Percentiles rank a stretch among this genome's conserved stretches.
Evolutionary conservation across 768 basidiomycete genomes (phyloP).

Genomic region (Rhodotorula graminis): DNA sequence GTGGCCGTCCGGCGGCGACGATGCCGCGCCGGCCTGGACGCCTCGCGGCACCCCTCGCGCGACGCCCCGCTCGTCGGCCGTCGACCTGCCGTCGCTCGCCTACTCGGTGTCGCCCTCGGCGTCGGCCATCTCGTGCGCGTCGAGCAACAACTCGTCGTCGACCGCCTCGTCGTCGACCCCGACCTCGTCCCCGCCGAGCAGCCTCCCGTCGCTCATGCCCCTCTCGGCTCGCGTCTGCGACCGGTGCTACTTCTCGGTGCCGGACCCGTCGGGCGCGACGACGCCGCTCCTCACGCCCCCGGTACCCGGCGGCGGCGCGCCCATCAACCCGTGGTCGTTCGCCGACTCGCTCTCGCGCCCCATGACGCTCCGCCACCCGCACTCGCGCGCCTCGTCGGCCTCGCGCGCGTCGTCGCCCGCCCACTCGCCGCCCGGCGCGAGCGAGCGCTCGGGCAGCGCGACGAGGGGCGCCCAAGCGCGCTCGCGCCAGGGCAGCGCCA

Average conservation of each 20-base stretch:
- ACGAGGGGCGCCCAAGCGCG: constrained; percentile 14
- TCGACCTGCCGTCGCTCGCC: constrained; percentile 35
- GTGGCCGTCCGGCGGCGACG: constrained; percentile 22
- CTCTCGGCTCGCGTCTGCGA: constrained; percentile 31
- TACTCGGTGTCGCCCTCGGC: constrained; percentile 23
- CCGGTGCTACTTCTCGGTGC: constrained; percentile 32
- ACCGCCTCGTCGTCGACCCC: constrained; percentile 1
- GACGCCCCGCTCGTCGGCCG: constrained; percentile 33
- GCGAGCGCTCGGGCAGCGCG: neutral
- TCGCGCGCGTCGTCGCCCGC: constrained; percentile 1
- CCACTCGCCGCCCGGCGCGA: constrained; percentile 1
- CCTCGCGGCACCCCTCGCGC: constrained; percentile 30
- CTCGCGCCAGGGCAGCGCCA: constrained; percentile 15
- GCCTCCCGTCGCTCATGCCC: constrained; percentile 11
- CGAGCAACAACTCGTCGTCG: neutral
- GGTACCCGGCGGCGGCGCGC: neutral
- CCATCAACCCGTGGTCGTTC: constrained; percentile 4
- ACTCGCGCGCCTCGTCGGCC: constrained; percentile 11
- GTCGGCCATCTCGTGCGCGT: constrained; percentile 17
- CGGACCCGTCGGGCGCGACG: neutral
- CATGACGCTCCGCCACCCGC: constrained; percentile 22
- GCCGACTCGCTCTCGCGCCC: constrained; percentile 4
- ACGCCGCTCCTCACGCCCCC: constrained; percentile 21
- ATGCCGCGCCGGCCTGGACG: constrained; percentile 13
- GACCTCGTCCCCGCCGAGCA: constrained; percentile 9